Conservation (phyloP, 2,329 filamentous ascomycete species). For the Sporothrix schenckii region DNA sequence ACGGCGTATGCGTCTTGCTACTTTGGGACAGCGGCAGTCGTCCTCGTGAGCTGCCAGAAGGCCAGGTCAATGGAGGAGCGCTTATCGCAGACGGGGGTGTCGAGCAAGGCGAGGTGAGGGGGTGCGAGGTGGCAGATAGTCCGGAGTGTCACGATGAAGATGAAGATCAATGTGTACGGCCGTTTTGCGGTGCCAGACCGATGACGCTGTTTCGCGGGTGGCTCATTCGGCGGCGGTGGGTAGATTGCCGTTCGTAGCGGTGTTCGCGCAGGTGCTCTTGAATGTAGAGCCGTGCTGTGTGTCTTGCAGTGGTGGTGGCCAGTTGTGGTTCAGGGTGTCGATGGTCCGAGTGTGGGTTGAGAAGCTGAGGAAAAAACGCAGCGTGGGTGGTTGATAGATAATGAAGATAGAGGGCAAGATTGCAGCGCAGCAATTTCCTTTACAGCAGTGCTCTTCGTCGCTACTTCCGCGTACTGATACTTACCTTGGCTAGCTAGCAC, state of each 20-base stretch:
- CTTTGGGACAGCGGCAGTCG: slow-evolving; percentile 16
- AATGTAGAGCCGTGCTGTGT: slow-evolving; percentile 3
- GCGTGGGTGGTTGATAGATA: slow-evolving; percentile 24
- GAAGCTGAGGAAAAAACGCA: slow-evolving; percentile 22
- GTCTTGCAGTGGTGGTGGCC: slow-evolving; percentile 3
- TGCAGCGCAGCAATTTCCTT: slow-evolving; percentile 1
- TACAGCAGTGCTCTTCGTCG: slow-evolving; percentile 9
- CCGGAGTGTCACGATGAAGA: not conserved
- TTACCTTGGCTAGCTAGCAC: slow-evolving; percentile 10
- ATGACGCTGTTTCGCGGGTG: not conserved
- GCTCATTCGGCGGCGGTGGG: not conserved
- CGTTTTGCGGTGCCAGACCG: not conserved
- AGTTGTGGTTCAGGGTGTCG: slow-evolving; percentile 9
- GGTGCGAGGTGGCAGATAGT: slow-evolving; percentile 10
- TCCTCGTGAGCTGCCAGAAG: slow-evolving; percentile 16
- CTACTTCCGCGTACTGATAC: slow-evolving; percentile 1
- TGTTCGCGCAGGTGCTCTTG: not conserved
- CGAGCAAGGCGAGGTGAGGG: slow-evolving; percentile 2
- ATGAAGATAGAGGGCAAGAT: slow-evolving; percentile 23
- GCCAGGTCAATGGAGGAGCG: not conserved
- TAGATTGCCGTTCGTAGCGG: not conserved
- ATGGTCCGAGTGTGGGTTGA: slow-evolving; percentile 16
- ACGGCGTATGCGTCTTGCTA: slow-evolving; percentile 25
- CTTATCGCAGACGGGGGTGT: slow-evolving; percentile 26
- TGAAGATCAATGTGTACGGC: not conserved